A percentile compares a stretch with the other conserved stretches of the same genome.
phyloP scores from a whole-genome alignment of 2,329 filamentous ascomycete species.

The Fusarium haematococcum region DNA sequence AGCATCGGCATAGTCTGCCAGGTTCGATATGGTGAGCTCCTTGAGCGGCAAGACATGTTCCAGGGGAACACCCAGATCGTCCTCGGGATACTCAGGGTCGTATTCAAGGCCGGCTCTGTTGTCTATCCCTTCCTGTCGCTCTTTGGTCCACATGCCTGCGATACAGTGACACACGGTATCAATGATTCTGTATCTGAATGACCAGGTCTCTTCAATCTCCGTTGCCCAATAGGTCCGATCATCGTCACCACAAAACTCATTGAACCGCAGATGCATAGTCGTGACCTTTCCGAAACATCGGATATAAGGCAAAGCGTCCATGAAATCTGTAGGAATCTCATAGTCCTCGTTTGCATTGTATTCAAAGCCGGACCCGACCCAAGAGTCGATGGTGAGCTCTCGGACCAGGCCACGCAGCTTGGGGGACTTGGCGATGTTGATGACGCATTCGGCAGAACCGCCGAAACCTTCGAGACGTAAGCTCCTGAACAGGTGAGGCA shows the following conservation, averaged over 20 bases:
- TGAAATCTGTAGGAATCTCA: background rate
- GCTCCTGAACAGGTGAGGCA: conserved; percentile 1
- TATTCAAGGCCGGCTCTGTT: background rate
- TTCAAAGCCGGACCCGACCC: conserved; percentile 1
- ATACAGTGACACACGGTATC: conserved; percentile 19
- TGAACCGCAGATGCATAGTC: conserved; percentile 14
- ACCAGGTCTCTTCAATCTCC: background rate
- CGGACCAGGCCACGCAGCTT: conserved; percentile 13
- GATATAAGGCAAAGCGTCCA: conserved; percentile 21
- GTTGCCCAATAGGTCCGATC: too few species aligned
- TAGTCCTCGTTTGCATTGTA: background rate
- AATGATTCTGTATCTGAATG: conserved; percentile 18
- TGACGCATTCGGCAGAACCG: conserved; percentile 16
- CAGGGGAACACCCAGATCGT: background rate
- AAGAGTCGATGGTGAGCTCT: conserved; percentile 29
- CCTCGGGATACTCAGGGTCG: background rate
- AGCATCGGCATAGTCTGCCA: conserved; percentile 14
- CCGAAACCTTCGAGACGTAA: conserved; percentile 8
- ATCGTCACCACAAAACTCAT: background rate
- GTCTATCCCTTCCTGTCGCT: conserved; percentile 4
- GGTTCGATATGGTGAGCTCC: conserved; percentile 14
- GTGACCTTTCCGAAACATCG: background rate
- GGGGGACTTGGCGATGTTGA: conserved; percentile 10
- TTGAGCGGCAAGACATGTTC: conserved; percentile 2
- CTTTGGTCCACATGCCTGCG: conserved; percentile 13